These are phyloP conservation scores for Aspergillus avenaceus DNA, from an alignment of 495 filamentous ascomycete genomes.

Conservation along the genomic window DNA sequence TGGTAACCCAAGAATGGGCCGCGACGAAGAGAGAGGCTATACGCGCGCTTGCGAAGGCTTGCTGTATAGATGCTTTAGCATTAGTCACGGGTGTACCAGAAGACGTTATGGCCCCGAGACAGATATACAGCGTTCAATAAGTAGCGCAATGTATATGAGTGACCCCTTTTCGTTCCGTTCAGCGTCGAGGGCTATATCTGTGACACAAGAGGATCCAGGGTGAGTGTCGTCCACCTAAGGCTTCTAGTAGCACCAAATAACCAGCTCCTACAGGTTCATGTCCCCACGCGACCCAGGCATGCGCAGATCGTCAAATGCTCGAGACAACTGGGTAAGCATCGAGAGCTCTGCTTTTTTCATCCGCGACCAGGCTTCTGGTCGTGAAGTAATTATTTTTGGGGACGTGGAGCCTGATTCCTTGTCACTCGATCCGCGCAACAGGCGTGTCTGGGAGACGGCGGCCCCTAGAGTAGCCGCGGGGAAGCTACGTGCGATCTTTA, in stretches of 20 bases:
- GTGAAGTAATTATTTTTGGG: constrained; percentile 87
- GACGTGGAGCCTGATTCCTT: constrained; percentile 91
- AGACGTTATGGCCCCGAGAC: constrained; percentile 51
- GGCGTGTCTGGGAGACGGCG: constrained; percentile 75
- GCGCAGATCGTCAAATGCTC: not conserved
- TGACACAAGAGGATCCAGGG: not conserved
- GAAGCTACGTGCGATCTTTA: constrained; percentile 73
- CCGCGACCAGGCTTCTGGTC: constrained; percentile 60
- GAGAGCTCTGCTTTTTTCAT: constrained; percentile 94
- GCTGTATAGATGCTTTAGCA: constrained; percentile 67
- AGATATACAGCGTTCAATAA: constrained; percentile 56
- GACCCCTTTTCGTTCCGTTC: constrained; percentile 23
- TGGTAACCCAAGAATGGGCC: constrained; percentile 75
- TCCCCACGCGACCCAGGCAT: not conserved
- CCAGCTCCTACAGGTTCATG: not conserved
- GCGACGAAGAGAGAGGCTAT: constrained; percentile 73
- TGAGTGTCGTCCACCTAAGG: not conserved
- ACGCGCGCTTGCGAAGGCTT: constrained; percentile 81
- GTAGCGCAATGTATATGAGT: constrained; percentile 38
- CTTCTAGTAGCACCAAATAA: not conserved
- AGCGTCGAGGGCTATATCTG: not conserved
- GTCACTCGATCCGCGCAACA: constrained; percentile 75
- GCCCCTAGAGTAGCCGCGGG: constrained; percentile 73
- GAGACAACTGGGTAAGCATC: constrained; percentile 22
- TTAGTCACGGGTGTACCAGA: constrained; percentile 86